Conservation (phyloP, 352 stramenopile genomes). For the Globisporangium nunn region DNA sequence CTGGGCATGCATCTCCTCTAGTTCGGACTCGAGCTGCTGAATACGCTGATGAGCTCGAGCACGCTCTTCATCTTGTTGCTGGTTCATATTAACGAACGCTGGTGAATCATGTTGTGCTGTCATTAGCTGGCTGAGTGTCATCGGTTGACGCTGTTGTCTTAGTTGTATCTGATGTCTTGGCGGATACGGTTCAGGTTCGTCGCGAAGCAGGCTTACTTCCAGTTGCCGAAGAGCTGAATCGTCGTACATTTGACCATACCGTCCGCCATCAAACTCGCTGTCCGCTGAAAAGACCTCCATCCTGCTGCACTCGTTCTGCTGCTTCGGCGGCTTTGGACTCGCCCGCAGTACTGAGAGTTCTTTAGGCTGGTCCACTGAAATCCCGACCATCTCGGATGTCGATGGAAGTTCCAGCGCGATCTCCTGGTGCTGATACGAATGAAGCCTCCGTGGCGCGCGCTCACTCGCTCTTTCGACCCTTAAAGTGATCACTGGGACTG, state of each 20-base stretch:
- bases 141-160: background rate
- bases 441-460: background rate
- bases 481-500: conserved; percentile 4
- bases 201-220: background rate
- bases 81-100: background rate
- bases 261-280: background rate
- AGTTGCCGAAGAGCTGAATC: background rate
- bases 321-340: background rate
- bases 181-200: background rate
- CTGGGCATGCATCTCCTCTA: conserved; percentile 2
- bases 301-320: background rate
- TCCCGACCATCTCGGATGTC: conserved; percentile 36
- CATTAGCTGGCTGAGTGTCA: conserved; percentile 13
- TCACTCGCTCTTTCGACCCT: conserved; percentile 5
- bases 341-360: background rate
- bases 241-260: background rate
- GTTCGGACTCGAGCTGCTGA: conserved; percentile 9
- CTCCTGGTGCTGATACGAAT: background rate
- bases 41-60: background rate
- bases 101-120: no score
- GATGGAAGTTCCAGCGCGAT: conserved; percentile 22
- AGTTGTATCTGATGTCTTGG: background rate
- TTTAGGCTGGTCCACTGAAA: conserved; percentile 5
- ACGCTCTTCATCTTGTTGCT: background rate
- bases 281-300: background rate